Conservation (phyloP, 371 early-diverging fungal species). For the Saksenaea vasiformis region DNA sequence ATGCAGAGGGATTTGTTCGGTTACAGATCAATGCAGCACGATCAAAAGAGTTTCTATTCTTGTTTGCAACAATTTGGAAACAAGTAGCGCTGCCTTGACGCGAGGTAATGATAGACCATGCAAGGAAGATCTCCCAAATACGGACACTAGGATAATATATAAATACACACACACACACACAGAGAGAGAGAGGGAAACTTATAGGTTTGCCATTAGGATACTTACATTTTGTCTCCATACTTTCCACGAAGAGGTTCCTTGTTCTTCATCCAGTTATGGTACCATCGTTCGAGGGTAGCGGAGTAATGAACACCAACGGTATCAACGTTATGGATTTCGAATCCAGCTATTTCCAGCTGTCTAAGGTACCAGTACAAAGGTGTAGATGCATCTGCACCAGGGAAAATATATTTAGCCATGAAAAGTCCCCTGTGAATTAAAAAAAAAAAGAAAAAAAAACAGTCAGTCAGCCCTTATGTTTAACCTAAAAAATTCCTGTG, state of each 20-base stretch:
- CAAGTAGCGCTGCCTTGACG: conserved; percentile 96
- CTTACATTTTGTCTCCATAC: conserved; percentile 86
- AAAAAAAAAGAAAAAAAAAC: neutral
- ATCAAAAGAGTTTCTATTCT: conserved; percentile 94
- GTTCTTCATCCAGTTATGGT: conserved; percentile 96
- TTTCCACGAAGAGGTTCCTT: conserved; percentile 77
- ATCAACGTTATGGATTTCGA: conserved; percentile 85
- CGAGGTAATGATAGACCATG: conserved; percentile 93
- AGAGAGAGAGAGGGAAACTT: too few species aligned
- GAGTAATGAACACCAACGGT: conserved; percentile 98
- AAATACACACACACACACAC: too few species aligned
- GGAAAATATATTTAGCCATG: conserved; percentile 98
- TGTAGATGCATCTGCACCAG: conserved; percentile 96
- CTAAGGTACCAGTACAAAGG: conserved; percentile 93
- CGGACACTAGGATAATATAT: conserved; percentile 42
- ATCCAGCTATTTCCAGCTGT: conserved; percentile 92
- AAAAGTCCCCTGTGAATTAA: conserved; percentile 73
- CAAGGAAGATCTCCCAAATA: conserved; percentile 95
- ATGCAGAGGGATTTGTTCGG: conserved; percentile 47
- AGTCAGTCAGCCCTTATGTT: neutral
- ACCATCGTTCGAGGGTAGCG: conserved; percentile 94
- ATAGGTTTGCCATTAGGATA: conserved; percentile 9
- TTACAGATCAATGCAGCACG: conserved; percentile 65
- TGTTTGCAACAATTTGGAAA: conserved; percentile 95
- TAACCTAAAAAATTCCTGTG: neutral